phyloP scores from a whole-genome alignment of 129 eudicot species.

The Dittrichia graveolens region DNA sequence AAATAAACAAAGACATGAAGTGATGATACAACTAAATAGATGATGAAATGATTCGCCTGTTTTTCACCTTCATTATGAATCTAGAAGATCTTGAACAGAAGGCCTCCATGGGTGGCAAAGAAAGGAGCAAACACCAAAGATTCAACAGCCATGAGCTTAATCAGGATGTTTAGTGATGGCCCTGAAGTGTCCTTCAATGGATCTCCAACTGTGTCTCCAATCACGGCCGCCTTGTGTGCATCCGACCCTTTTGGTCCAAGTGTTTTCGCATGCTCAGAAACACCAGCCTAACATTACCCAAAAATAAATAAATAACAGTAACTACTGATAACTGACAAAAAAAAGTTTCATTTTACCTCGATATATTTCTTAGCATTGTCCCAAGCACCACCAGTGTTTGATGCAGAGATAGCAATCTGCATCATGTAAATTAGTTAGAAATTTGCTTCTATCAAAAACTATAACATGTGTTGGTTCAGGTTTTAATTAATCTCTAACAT shows the following conservation, averaged over 20 bases:
- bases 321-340: neutral
- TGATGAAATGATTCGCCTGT: constrained; percentile 7
- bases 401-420: constrained; percentile 96
- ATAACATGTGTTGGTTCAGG: neutral
- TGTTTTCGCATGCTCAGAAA: constrained; percentile 70
- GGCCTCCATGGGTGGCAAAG: constrained; percentile 88
- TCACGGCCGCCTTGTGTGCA: constrained; percentile 92
- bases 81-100: constrained; percentile 75
- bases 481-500: neutral
- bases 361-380: constrained; percentile 93
- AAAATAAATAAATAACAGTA: neutral
- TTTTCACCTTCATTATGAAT: neutral
- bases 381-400: constrained; percentile 99
- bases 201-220: constrained; percentile 94
- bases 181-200: constrained; percentile 97
- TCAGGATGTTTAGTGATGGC: constrained; percentile 85
- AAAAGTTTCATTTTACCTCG: constrained; percentile 51
- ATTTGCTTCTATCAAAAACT: constrained; percentile 6
- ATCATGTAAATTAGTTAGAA: constrained; percentile 14
- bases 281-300: constrained; percentile 66
- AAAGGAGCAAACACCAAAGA: constrained; percentile 94
- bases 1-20: constrained; percentile 9
- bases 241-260: constrained; percentile 97
- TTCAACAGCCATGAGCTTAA: constrained; percentile 96
- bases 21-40: constrained; percentile 30